phyloP scores from a whole-genome alignment of 176 grass and related monocot genomes.

The Typha latifolia region DNA sequence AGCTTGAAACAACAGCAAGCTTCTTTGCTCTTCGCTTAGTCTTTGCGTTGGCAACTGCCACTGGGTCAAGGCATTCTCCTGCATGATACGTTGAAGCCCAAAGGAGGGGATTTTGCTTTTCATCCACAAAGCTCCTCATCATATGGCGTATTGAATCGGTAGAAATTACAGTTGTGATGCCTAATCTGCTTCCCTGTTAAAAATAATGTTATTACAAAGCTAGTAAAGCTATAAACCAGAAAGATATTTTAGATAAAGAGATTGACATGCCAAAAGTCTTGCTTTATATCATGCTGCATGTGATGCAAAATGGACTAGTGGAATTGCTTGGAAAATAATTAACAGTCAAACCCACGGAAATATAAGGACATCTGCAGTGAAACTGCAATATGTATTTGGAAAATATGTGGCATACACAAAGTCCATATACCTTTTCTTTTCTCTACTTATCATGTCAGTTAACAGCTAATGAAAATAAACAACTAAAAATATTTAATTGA shows the following conservation, averaged over 20 bases:
- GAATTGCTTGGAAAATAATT: too few species aligned
- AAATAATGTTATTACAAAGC: conserved; percentile 1
- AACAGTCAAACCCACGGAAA: too few species aligned
- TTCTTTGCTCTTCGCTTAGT: conserved; percentile 67
- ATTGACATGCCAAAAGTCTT: not conserved
- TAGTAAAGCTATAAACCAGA: conserved; percentile 7
- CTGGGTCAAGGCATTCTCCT: conserved; percentile 76
- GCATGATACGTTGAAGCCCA: conserved; percentile 97
- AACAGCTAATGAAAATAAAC: too few species aligned
- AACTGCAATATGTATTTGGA: too few species aligned
- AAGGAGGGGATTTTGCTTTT: conserved; percentile 86
- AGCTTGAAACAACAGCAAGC: conserved; percentile 23
- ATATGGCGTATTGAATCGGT: conserved; percentile 95
- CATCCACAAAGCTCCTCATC: conserved; percentile 91
- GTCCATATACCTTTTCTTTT: too few species aligned
- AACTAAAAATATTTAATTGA: too few species aligned
- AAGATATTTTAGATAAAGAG: not conserved
- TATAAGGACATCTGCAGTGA: too few species aligned
- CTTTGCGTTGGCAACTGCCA: conserved; percentile 76
- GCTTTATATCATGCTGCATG: conserved; percentile 5
- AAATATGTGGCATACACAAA: too few species aligned
- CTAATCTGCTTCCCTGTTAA: conserved; percentile 77
- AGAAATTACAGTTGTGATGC: conserved; percentile 80
- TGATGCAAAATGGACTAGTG: not conserved
- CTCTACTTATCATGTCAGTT: too few species aligned